Evolutionary conservation across 805 yeast genomes (phyloP).

Genomic region (Saccharomycopsis fodiens): DNA sequence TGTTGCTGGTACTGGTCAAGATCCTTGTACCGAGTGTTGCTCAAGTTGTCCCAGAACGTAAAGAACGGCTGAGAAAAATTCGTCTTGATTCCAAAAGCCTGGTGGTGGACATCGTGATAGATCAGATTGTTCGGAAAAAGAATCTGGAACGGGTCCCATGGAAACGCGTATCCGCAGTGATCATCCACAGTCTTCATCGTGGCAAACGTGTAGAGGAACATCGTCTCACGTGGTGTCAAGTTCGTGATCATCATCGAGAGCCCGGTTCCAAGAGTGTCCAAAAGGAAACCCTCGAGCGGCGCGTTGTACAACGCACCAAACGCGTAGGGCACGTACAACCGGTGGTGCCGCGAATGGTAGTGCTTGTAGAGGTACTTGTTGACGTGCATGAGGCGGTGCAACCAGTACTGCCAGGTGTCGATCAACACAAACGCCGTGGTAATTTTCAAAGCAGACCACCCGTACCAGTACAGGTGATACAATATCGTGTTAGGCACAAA

Average conservation of each 20-base stretch:
- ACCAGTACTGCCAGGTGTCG: conserved; percentile 93
- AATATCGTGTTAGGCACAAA: conserved; percentile 42
- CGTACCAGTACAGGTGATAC: conserved; percentile 51
- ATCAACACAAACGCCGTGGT: conserved; percentile 60
- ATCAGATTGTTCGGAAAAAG: conserved; percentile 92
- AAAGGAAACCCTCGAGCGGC: conserved; percentile 85
- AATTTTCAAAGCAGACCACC: conserved; percentile 52
- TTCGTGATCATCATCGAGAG: conserved; percentile 57
- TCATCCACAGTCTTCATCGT: conserved; percentile 97
- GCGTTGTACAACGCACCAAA: conserved; percentile 94
- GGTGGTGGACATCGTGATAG: conserved; percentile 97
- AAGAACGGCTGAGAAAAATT: conserved; percentile 96
- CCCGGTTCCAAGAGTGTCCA: conserved; percentile 92
- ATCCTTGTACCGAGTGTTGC: conserved; percentile 64
- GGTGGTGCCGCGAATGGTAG: conserved; percentile 92
- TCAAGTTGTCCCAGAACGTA: conserved; percentile 79
- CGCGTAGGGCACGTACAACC: conserved; percentile 92
- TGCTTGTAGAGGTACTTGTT: conserved; percentile 67
- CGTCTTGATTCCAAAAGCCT: conserved; percentile 86
- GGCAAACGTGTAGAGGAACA: conserved; percentile 72
- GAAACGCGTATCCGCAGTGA: conserved; percentile 95
- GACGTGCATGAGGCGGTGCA: conserved; percentile 84
- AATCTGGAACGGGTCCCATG: conserved; percentile 83
- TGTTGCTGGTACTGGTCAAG: conserved; percentile 56
- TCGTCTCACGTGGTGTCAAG: conserved; percentile 69